Evolutionary conservation across 2,329 filamentous ascomycete genomes (phyloP), one percentile per base, ranked within the genome.

Genomic region (Nothomitra cinnamomea): DNA sequence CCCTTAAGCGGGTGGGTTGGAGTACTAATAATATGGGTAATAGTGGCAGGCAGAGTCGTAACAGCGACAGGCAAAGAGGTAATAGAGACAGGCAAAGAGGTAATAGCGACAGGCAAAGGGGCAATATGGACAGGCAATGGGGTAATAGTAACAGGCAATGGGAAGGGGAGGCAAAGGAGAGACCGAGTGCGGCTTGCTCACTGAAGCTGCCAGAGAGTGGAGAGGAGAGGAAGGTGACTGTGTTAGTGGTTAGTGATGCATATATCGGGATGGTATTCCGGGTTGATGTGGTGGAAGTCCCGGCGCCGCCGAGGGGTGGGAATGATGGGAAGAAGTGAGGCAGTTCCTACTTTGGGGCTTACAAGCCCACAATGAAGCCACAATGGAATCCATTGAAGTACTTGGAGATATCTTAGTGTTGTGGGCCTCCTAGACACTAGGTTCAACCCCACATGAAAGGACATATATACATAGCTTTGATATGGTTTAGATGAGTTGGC

Each of bases 1-100:
- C 85, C 2, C 72, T 98, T 57, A 96, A 95, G 74, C 75, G 92
- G 28, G 78, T 92, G 0, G 82, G 81, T 1, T 96, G 92, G 89
- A 4, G 57, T 58, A 13, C 60, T 62, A 25, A 62, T 58, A 57
- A 56, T 2, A 49, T 45, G n/a, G 61, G 56, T 25, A 58, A 56
- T 5, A 56, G 55, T 45, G n/a, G n/a, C n/a, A n/a, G n/a, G n/a
- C n/a, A n/a, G 54, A n/a, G n/a, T n/a, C n/a, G n/a, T n/a, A n/a
- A n/a, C n/a, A n/a, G n/a, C n/a, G 57, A 32, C 54, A 54, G 35
- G 48, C 5, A 54, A 53, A 24, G 53, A 3, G 59, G 57, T 32
- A 58, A 56, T 2, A 55, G 53, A 57, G 55, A 24, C 57, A 25
- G 58, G 56, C 13, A 60, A 58, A 17, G 59, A 51, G 3, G n/a